These are phyloP conservation scores for Wickerhamiella qilinensis DNA, from an alignment of 805 yeast species.

Conservation along the genomic window DNA sequence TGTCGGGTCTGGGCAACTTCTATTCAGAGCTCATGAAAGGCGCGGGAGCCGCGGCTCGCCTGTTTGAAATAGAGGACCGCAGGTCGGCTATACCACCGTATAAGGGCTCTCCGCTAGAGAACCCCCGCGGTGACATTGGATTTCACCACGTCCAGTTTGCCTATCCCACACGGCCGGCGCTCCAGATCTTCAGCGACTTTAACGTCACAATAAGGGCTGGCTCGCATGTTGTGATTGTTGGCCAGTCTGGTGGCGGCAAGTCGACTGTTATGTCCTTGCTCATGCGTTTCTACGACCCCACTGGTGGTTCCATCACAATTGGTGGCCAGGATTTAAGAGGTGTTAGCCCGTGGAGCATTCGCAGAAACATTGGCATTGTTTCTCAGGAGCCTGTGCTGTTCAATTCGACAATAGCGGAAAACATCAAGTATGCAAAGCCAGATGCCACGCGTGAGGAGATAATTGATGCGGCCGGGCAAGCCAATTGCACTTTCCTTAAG, in stretches of 20 bases:
- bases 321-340: slow-evolving; percentile 48
- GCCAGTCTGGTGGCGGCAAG: slow-evolving; percentile 96
- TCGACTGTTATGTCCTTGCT: slow-evolving; percentile 72
- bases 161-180: slow-evolving; percentile 74
- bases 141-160: slow-evolving; percentile 51
- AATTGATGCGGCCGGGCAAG: slow-evolving; percentile 43
- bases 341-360: slow-evolving; percentile 53
- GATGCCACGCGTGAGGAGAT: slow-evolving; percentile 45
- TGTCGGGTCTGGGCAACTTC: slow-evolving; percentile 78
- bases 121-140: slow-evolving; percentile 28
- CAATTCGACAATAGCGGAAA: slow-evolving; percentile 72
- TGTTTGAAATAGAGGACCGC: slow-evolving; percentile 73
- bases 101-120: slow-evolving; percentile 34
- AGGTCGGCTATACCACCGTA: slow-evolving; percentile 56
- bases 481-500: slow-evolving; percentile 61
- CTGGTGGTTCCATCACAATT: slow-evolving; percentile 42
- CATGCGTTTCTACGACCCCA: slow-evolving; percentile 71
- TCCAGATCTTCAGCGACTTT: slow-evolving; percentile 44
- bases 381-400: slow-evolving; percentile 86
- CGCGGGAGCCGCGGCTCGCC: slow-evolving; percentile 84
- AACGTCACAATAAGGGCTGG: slow-evolving; percentile 54
- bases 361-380: slow-evolving; percentile 72
- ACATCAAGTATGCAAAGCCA: slow-evolving; percentile 58
- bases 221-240: slow-evolving; percentile 83
- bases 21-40: slow-evolving; percentile 95